Evolutionary conservation across 2,329 filamentous ascomycete genomes (phyloP).

Genomic region (Colletotrichum neosansevieriae): DNA sequence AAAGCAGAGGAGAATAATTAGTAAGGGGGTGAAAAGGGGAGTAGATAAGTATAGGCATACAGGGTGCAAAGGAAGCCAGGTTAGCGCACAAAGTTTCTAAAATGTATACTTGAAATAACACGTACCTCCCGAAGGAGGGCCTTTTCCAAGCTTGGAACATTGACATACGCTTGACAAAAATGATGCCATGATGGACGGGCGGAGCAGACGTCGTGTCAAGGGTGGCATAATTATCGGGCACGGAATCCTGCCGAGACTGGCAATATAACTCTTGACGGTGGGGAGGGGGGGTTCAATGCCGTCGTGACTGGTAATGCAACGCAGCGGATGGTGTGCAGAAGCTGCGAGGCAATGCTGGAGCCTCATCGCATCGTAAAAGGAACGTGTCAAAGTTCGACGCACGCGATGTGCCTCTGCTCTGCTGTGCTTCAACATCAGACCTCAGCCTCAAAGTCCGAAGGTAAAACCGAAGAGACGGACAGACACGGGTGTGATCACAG

Average conservation of each 20-base stretch:
- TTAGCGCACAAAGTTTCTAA: too few relatives aligned
- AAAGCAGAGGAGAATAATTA: too few relatives aligned
- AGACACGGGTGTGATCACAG: background rate
- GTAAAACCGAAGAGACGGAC: background rate
- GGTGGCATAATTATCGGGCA: slow-evolving; percentile 10
- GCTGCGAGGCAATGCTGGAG: background rate
- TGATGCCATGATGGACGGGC: slow-evolving; percentile 4
- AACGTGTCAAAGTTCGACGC: background rate
- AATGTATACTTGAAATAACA: too few relatives aligned
- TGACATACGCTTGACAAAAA: slow-evolving; percentile 16
- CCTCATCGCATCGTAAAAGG: slow-evolving; percentile 8
- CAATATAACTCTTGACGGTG: slow-evolving; percentile 3
- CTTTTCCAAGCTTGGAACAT: too few relatives aligned
- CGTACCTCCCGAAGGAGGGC: too few relatives aligned
- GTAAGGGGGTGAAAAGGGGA: too few relatives aligned
- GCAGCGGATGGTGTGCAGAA: background rate
- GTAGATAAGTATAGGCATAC: too few relatives aligned
- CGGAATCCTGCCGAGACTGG: background rate
- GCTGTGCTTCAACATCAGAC: background rate
- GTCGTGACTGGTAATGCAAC: slow-evolving; percentile 3
- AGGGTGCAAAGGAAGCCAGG: too few relatives aligned
- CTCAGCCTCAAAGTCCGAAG: slow-evolving; percentile 10
- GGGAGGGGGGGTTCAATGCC: slow-evolving; percentile 6
- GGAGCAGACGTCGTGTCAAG: background rate
- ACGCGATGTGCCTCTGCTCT: too few relatives aligned